Base-by-base conservation (phyloP, 2,329 filamentous ascomycete genomes). In the Aspergillus sp. region DNA sequence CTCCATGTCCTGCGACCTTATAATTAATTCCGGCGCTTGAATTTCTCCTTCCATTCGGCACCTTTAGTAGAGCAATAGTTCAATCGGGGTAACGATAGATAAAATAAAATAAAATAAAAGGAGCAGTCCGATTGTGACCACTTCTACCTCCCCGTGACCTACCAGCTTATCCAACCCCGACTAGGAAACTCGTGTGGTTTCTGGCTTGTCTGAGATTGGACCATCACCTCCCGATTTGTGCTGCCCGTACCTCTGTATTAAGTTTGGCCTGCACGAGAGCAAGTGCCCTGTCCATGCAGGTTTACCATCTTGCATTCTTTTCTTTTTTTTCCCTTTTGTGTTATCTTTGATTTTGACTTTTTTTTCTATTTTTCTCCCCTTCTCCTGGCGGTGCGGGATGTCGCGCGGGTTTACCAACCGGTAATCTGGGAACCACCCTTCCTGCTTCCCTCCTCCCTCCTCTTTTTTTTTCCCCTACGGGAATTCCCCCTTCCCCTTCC, bases 241-340 rank as follows among this genome's bases (percentile, higher is more conserved):
- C 53, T 60, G 47, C 48, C 21, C 58, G 32, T 25, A 17, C 47
- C 25, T 57, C 45, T 38, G 32, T 30, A 36, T 28, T 39, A 30
- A 50, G 55, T 25, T 57, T 47, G 43, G 21, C 23, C 45, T 57
- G 58, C 58, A 58, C 55, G 58, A 63, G 55, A 56, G 51, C 41
- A 52, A 52, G 32, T 49, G 15, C 25, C 53, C 41, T 47, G 53
- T 30, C 32, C 39, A 60, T 54, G 55, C 50, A 55, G 51, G 57
- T 49, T 41, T 15, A 45, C 41, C 36, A 56, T 51, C 57, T 60
- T 57, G 51, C 59, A 47, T 55, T 60, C 28, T 54, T 39, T 48
- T 43, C 10, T 25, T 32, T 55, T 38, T 15, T 32, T 32, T 32
- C 13, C 30, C 30, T 32, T 13, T 13, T 36, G 30, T 36, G 30